Evolutionary conservation across 768 basidiomycete genomes (phyloP), one percentile per base, ranked within the genome.

Genomic region (Mycena haematopus): DNA sequence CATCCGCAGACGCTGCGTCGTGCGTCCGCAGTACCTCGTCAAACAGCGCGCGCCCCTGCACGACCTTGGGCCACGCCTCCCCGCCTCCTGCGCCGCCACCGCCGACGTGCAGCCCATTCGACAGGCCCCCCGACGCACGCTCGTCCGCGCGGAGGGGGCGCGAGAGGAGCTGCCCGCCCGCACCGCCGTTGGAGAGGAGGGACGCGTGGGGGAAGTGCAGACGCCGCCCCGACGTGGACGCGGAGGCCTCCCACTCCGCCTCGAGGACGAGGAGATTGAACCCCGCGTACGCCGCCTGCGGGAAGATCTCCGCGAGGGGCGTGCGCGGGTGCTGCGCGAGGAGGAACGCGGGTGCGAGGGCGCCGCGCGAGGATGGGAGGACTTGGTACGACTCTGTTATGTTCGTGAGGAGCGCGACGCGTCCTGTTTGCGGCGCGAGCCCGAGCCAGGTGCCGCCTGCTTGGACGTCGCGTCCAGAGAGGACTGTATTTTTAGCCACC

Each of bases 391-490:
- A 78, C 75, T 94, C 92, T 45, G 89, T 91, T 73, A 94, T 93
- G 78, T 95, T 94, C 21, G 93, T 95, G 25, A 93, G 71, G 54
- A 94, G 72, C 14, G 90, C 91, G 57, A 92, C 75, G 66, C 82
- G 83, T 24, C 93, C 93, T 4, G 55, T 33, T 62, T 81, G 65
- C 62, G 83, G 82, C 71, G 74, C 86, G 59, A 93, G 74, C 14
- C 93, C 93, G 69, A 92, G 82, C 93, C 93, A 95, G 36, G 92
- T 90, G 46, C 93, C 93, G 42, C 91, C 91, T 3, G 87, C 92
- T 51, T 77, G 77, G 22, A 79, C 70, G 75, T 95, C 93, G 67
- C 87, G 83, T 51, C 93, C 93, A 2, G 91, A 93, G 57, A 95
- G 80, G 62, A 94, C 73, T 52, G 63, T 68, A 64, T 66, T 62